A percentile compares a stretch with the other conserved stretches of the same genome.
These are phyloP conservation scores for Saussurea involucrata DNA, from an alignment of 129 eudicot genomes.

Conservation along the genomic window DNA sequence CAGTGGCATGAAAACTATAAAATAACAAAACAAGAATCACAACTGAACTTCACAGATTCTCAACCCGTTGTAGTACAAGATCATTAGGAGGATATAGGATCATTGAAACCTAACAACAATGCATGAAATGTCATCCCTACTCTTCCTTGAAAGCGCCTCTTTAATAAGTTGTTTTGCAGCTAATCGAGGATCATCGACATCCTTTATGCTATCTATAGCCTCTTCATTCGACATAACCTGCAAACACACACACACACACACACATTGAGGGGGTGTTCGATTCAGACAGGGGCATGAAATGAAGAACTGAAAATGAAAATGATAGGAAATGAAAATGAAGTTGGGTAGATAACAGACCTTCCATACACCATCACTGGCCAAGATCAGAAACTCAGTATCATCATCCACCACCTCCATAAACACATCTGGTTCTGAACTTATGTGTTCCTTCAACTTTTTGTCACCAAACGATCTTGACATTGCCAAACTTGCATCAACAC, in stretches of 20 bases:
- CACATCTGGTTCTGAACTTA: conserved; percentile 81
- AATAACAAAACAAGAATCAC: too few relatives aligned
- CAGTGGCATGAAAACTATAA: too few relatives aligned
- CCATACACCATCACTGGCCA: conserved; percentile 93
- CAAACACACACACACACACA: not conserved
- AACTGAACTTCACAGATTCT: too few relatives aligned
- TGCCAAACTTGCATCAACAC: conserved; percentile 84
- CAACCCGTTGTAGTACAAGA: too few relatives aligned
- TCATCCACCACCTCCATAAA: conserved; percentile 47
- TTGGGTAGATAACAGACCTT: conserved; percentile 44
- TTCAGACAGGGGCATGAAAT: not conserved
- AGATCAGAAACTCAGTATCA: conserved; percentile 57
- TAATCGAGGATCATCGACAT: conserved; percentile 48
- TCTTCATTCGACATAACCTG: conserved; percentile 91
- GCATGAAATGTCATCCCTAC: conserved; percentile 70
- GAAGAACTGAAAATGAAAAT: too few relatives aligned
- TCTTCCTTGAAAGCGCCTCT: conserved; percentile 58
- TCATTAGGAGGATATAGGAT: too few relatives aligned
- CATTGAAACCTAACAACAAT: conserved; percentile 55
- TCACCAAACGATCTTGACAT: conserved; percentile 95
- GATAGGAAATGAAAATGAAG: too few relatives aligned
- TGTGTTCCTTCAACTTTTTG: conserved; percentile 69
- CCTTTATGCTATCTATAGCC: conserved; percentile 64
- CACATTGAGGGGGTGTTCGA: not conserved
- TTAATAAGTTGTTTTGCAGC: conserved; percentile 63